Evolutionary conservation across 2,329 filamentous ascomycete species (phyloP), one percentile per base, ranked within the genome.

Genomic region (Fusarium azukiicola): DNA sequence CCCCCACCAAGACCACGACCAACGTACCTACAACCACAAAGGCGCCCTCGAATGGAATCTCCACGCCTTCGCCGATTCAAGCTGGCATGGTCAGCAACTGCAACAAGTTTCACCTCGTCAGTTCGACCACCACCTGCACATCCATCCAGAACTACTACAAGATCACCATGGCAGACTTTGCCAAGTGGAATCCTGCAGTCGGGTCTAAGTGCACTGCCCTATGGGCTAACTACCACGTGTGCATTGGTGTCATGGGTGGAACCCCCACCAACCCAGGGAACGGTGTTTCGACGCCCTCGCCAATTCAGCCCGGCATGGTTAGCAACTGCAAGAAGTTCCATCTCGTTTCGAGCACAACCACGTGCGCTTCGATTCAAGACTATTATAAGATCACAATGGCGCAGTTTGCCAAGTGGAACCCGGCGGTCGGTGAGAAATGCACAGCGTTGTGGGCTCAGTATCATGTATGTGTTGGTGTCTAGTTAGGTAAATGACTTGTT

Each of bases 221-320:
- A 8, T 36, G n/a, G 23, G 12, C 19, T 14, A 27, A 36, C 27
- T 12, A 12, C 5, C 14, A 56, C 52, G 52, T 52, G 19, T 52
- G 49, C 13, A n/a, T 52, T 19, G 17, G 17, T 19, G n/a, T 52
- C n/a, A 52, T 52, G 13, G 49, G 49, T 77, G 52, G 21, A 42
- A 38, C 61, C 11, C 44, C 46, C 14, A 71, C 42, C 12, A 52
- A 70, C 17, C 71, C 64, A 2, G 58, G 27, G 5, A 74, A 69
- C 21, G 80, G 77, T 3, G 78, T 84, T 49, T 47, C 76, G 4
- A 85, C 83, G 19, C 84, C 85, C 2, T 78, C 80, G 14, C 84
- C 85, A 12, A 83, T 74, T 14, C 84, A 86, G 68, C 69, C 79
- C 4, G 81, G 79, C 27, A 27, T 27, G 27, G 27, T 27, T 6